phyloP scores from a whole-genome alignment of 495 filamentous ascomycete genomes.

The Talaromyces trachyspermus region DNA sequence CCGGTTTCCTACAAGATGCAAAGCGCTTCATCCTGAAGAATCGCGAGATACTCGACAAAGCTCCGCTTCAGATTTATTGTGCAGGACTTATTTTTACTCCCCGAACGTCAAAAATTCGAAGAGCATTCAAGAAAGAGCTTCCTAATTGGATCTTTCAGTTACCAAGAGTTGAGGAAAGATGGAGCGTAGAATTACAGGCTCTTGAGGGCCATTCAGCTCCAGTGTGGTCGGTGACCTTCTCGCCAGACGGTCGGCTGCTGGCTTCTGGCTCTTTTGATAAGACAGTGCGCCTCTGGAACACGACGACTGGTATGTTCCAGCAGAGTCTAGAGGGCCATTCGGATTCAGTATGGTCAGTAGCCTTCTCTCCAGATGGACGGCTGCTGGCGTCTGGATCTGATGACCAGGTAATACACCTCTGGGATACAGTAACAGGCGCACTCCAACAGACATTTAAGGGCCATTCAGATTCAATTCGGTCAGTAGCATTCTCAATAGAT shows the following conservation, averaged over 20 bases:
- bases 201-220: conserved; percentile 12
- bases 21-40: conserved; percentile 27
- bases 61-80: conserved; percentile 17
- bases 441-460: conserved; percentile 13
- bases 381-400: conserved; percentile 22
- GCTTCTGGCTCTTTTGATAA: conserved; percentile 17
- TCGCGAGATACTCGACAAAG: conserved; percentile 25
- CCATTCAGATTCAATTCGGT: conserved; percentile 10
- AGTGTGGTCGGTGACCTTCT: conserved; percentile 9
- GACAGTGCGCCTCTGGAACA: conserved; percentile 31
- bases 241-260: conserved; percentile 7
- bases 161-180: conserved; percentile 11
- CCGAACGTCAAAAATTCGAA: conserved; percentile 21
- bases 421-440: conserved; percentile 5
- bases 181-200: conserved; percentile 13
- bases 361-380: conserved; percentile 29
- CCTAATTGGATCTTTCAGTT: conserved; percentile 12
- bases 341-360: conserved; percentile 12
- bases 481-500: conserved; percentile 19
- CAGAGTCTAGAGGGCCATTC: conserved; percentile 20
- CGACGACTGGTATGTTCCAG: conserved; percentile 11
- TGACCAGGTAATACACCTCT: conserved; percentile 26
- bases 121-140: conserved; percentile 11
- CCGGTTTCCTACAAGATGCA: conserved; percentile 23
- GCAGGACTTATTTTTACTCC: conserved; percentile 30